Percentiles rank a stretch among this genome's conserved stretches.
Conservation (phyloP, 108 stramenopile genomes). For the Skeletonema potamos region DNA sequence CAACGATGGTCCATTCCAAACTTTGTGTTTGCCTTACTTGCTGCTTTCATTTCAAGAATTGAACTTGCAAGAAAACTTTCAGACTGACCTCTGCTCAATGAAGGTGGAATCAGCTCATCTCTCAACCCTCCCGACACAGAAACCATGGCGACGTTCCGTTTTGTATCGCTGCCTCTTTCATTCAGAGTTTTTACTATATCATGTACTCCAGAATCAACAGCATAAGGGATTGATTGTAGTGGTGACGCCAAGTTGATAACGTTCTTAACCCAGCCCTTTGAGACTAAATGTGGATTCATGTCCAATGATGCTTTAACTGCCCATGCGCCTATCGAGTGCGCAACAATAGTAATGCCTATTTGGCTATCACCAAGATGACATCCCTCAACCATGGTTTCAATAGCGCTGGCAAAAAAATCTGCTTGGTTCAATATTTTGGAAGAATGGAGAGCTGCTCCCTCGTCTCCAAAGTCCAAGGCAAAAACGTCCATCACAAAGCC, state of each 20-base stretch:
- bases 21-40: neutral
- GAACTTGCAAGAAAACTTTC: slow-evolving; percentile 25
- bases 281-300: slow-evolving; percentile 18
- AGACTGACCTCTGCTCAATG: slow-evolving; percentile 39
- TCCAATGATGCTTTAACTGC: slow-evolving; percentile 53
- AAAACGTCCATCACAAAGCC: slow-evolving; percentile 78
- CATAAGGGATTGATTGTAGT: slow-evolving; percentile 55
- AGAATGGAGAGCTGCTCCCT: slow-evolving; percentile 76
- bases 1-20: slow-evolving; percentile 85
- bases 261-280: slow-evolving; percentile 41
- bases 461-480: slow-evolving; percentile 70
- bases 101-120: slow-evolving; percentile 82
- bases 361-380: slow-evolving; percentile 18
- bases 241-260: slow-evolving; percentile 76
- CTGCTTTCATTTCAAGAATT: neutral
- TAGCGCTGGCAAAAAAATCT: slow-evolving; percentile 54
- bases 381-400: slow-evolving; percentile 41
- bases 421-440: slow-evolving; percentile 54
- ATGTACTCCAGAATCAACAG: slow-evolving; percentile 59
- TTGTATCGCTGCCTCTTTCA: neutral
- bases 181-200: slow-evolving; percentile 33
- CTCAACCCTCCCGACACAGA: slow-evolving; percentile 76
- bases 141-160: slow-evolving; percentile 27
- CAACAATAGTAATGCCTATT: slow-evolving; percentile 56
- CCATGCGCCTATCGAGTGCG: slow-evolving; percentile 78